Evolutionary conservation across 805 yeast genomes (phyloP).

Genomic region (Metschnikowia vanudenii): DNA sequence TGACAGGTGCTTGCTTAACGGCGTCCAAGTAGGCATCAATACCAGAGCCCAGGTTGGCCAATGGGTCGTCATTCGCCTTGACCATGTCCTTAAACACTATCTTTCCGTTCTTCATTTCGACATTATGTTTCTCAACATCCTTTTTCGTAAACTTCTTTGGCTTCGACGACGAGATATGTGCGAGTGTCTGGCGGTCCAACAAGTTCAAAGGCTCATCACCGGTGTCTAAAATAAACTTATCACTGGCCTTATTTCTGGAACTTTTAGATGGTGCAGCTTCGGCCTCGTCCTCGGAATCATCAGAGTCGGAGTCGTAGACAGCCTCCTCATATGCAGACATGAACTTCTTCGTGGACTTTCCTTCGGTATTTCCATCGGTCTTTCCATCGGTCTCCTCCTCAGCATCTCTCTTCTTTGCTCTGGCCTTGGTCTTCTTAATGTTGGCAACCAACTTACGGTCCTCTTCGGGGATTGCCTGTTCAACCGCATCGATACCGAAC

Average conservation of each 20-base stretch:
- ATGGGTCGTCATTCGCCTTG: constrained; percentile 44
- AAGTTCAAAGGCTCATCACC: constrained; percentile 82
- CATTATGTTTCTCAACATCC: constrained; percentile 36
- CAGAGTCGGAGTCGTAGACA: constrained; percentile 62
- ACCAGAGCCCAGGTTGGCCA: constrained; percentile 48
- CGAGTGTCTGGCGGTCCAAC: constrained; percentile 77
- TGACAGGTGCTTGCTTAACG: constrained; percentile 85
- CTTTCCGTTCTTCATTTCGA: constrained; percentile 59
- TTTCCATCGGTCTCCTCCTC: constrained; percentile 28
- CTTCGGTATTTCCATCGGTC: constrained; percentile 23
- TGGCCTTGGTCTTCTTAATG: constrained; percentile 80
- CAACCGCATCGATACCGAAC: constrained; percentile 86
- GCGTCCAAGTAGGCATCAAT: constrained; percentile 94
- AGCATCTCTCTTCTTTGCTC: constrained; percentile 72
- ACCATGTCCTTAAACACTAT: constrained; percentile 57
- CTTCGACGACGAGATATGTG: constrained; percentile 84
- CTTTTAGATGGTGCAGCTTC: constrained; percentile 25
- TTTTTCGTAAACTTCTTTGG: constrained; percentile 60
- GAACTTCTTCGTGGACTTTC: constrained; percentile 44
- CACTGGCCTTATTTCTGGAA: constrained; percentile 29
- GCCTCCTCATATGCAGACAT: constrained; percentile 93
- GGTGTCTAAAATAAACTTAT: constrained; percentile 74
- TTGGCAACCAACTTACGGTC: constrained; percentile 81
- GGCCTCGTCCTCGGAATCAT: constrained; percentile 55
- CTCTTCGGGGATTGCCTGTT: constrained; percentile 82